Conservation (phyloP, 768 basidiomycete genomes). For the Leccinum imitatum region DNA sequence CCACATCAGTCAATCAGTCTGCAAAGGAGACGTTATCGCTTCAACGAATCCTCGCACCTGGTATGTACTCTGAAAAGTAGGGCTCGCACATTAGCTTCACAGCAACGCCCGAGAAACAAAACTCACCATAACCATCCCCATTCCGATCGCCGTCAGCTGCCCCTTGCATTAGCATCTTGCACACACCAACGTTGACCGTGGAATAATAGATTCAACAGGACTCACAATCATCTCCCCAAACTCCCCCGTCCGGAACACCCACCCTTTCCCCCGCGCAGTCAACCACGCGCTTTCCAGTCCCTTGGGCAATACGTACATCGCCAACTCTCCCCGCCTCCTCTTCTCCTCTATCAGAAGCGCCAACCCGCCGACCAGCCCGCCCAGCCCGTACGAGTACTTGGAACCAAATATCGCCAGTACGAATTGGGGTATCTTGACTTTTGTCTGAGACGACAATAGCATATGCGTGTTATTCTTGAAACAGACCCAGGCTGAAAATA, state of each 20-base stretch:
- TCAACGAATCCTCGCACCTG: slow-evolving; percentile 45
- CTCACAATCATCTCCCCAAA: slow-evolving; percentile 67
- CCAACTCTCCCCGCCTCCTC: slow-evolving; percentile 84
- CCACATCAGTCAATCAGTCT: slow-evolving; percentile 6
- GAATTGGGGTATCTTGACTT: slow-evolving; percentile 41
- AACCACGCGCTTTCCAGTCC: slow-evolving; percentile 91
- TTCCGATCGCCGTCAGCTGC: slow-evolving; percentile 68
- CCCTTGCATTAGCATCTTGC: slow-evolving; percentile 9
- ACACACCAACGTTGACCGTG: background rate
- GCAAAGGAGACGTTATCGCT: background rate
- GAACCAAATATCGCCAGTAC: slow-evolving; percentile 59
- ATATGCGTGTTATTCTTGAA: slow-evolving; percentile 60
- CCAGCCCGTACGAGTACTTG: slow-evolving; percentile 70
- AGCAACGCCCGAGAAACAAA: background rate
- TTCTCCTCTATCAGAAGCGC: slow-evolving; percentile 86
- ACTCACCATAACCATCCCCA: slow-evolving; percentile 89
- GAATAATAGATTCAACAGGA: slow-evolving; percentile 6
- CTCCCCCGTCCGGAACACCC: slow-evolving; percentile 68
- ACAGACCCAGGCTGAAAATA: slow-evolving; percentile 56
- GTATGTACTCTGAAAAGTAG: slow-evolving; percentile 61
- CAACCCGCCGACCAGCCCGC: slow-evolving; percentile 72
- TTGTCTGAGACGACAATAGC: slow-evolving; percentile 41
- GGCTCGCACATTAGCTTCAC: slow-evolving; percentile 6
- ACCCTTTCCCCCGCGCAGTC: slow-evolving; percentile 69
- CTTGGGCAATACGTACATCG: slow-evolving; percentile 90